phyloP scores from a whole-genome alignment of 805 yeast species.

The Saturnispora gosingensis region DNA sequence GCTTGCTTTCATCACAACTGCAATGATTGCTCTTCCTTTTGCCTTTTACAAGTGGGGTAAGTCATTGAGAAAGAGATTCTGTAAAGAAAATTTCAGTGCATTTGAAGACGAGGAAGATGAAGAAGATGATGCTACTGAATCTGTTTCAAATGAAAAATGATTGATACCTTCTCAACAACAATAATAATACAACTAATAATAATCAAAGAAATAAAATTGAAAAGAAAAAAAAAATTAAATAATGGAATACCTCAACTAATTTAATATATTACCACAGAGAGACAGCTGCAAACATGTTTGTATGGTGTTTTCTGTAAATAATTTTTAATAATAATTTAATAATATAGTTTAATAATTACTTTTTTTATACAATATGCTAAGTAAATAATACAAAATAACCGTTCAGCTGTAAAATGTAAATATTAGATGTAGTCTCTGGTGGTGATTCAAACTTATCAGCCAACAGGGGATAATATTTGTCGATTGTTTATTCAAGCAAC shows the following conservation, averaged over 20 bases:
- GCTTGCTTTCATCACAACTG: slow-evolving; percentile 66
- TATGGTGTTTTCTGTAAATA: background rate
- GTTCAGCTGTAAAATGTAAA: no score
- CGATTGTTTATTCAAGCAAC: no score
- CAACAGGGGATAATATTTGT: no score
- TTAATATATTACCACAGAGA: background rate
- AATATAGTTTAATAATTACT: background rate
- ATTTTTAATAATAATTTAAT: no score
- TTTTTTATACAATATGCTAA: no score
- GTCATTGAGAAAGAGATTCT: slow-evolving; percentile 48
- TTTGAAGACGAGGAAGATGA: slow-evolving; percentile 19
- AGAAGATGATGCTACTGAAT: slow-evolving; percentile 1
- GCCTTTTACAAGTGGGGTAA: slow-evolving; percentile 63
- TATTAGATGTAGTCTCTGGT: no score
- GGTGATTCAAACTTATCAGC: no score
- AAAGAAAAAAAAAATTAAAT: background rate
- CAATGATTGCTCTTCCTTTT: slow-evolving; percentile 67
- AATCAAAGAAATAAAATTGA: background rate
- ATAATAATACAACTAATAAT: background rate
- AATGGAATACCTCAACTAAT: background rate
- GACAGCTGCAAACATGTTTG: background rate
- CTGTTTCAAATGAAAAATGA: background rate
- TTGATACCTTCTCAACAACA: background rate
- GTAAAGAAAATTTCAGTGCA: slow-evolving; percentile 53
- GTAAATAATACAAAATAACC: no score